Base-by-base conservation (phyloP, 176 grass and related monocot species). In the Bonia amplexicaulis region DNA sequence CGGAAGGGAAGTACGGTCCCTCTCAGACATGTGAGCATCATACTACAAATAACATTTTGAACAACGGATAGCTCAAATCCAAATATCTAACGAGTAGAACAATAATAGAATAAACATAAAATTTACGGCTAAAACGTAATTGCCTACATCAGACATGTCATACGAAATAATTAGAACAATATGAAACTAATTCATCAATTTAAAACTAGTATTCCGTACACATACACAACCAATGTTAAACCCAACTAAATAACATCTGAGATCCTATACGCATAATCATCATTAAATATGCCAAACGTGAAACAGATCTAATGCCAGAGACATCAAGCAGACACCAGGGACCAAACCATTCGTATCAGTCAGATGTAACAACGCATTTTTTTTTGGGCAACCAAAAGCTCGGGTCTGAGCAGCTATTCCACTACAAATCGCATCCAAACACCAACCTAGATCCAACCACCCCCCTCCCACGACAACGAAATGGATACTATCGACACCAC, bases 21-120 rank as follows among this genome's bases (percentile, higher is more conserved):
- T 83, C 67, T 90, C 67, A 79, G 58, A 48, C 58, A 87, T 45
- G 84, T 23, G 57, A 58, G 73, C 55, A 90, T 66, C 88, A 82
- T 83, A 76, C 73, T 86, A 86, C 73, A 86, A 77, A 90, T 41
- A 83, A 74, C 66, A 83, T 48, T 54, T 48, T 7, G 67, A 59
- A 52, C 14, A 82, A 29, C 9, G 5, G 35, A 52, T 74, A 25
- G 20, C 41, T 53, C 13, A 31, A 22, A 52, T 60, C 71, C 42
- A 51, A 64, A 31, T 14, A 6, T 14, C 33, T 45, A 19, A 20
- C 22, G 1, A 22, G 42, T 2, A 77, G 73, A 20, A 62, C 65
- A 75, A 17, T 14, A 27, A 22, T 6, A 14, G 54, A 57, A 12
- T 23, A 3, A 77, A 0, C 12, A 15, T 41, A 17, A 6, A 2